Conservation (phyloP, 371 early-diverging fungal genomes). For the Blakeslea trispora region DNA sequence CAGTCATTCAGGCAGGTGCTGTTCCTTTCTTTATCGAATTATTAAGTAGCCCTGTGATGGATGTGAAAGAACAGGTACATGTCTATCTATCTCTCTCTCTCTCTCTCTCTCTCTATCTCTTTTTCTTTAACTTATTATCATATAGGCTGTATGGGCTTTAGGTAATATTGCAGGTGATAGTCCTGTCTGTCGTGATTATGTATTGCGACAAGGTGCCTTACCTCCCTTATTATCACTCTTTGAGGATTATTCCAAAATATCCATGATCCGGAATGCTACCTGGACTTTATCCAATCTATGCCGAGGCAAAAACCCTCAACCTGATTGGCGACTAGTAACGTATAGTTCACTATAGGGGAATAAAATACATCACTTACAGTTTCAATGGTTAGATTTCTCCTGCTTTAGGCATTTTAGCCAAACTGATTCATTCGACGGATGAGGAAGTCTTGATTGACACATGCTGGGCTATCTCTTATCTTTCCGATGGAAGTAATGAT, state of each 20-base stretch:
- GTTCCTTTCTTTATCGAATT: constrained; percentile 93
- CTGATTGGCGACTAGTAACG: constrained; percentile 82
- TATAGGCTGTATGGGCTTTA: constrained; percentile 97
- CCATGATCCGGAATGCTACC: constrained; percentile 97
- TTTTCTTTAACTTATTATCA: too few relatives aligned
- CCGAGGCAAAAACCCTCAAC: constrained; percentile 98
- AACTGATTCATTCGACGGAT: constrained; percentile 87
- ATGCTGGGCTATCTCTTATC: constrained; percentile 99
- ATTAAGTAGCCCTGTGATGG: constrained; percentile 78
- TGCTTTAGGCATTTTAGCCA: constrained; percentile 84
- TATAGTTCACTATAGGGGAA: too few relatives aligned
- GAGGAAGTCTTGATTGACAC: constrained; percentile 96
- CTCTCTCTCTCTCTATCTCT: too few relatives aligned
- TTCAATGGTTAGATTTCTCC: constrained; percentile 71
- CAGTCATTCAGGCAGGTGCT: constrained; percentile 92
- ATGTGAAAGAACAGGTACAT: constrained; percentile 94
- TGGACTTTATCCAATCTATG: constrained; percentile 99
- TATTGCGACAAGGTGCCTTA: constrained; percentile 85
- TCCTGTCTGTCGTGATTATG: constrained; percentile 92
- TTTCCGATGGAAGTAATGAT: constrained; percentile 95
- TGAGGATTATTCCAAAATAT: constrained; percentile 80
- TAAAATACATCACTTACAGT: too few relatives aligned
- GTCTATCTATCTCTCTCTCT: too few relatives aligned
- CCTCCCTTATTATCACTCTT: constrained; percentile 85
- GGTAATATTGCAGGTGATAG: constrained; percentile 99